Percentiles rank a stretch among this genome's conserved stretches.
phyloP scores from a whole-genome alignment of 345 rosid genomes.

The Salix viminalis region DNA sequence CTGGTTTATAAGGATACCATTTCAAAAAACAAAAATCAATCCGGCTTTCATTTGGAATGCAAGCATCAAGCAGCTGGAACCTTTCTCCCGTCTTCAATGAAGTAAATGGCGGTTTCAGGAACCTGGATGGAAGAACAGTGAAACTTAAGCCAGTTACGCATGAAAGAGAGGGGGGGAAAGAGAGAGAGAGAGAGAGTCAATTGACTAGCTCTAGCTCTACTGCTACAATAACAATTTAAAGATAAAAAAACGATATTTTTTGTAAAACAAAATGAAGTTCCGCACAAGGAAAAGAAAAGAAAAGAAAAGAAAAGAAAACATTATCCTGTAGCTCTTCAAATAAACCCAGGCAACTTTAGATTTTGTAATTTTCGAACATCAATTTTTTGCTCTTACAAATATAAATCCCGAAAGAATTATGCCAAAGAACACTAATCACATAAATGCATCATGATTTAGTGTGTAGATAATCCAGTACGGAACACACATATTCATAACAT shows the following conservation, averaged over 20 bases:
- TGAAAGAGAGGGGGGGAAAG: neutral
- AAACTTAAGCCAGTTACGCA: neutral
- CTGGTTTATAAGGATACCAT: neutral
- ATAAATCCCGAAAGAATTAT: neutral
- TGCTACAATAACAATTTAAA: too few relatives aligned
- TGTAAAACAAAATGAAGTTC: neutral
- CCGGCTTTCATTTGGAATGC: neutral
- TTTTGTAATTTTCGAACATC: neutral
- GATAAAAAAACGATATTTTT: too few relatives aligned
- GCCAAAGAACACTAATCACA: neutral
- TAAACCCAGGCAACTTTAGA: neutral
- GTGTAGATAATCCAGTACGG: neutral
- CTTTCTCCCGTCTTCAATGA: conserved; percentile 89
- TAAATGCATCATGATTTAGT: neutral
- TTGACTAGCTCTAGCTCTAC: too few relatives aligned
- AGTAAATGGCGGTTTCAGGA: conserved; percentile 74
- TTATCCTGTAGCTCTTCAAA: neutral
- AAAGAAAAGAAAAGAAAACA: neutral
- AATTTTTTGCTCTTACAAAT: neutral
- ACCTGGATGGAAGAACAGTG: conserved; percentile 40
- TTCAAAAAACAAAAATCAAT: neutral
- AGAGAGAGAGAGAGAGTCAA: too few relatives aligned
- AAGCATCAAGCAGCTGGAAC: conserved; percentile 65
- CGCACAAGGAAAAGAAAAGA: neutral
- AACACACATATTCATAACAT: neutral